Percentiles rank a stretch among this genome's conserved stretches.
These are phyloP conservation scores for Vaccinium vitisidaea DNA, from an alignment of 148 eudicot species.

Conservation along the genomic window DNA sequence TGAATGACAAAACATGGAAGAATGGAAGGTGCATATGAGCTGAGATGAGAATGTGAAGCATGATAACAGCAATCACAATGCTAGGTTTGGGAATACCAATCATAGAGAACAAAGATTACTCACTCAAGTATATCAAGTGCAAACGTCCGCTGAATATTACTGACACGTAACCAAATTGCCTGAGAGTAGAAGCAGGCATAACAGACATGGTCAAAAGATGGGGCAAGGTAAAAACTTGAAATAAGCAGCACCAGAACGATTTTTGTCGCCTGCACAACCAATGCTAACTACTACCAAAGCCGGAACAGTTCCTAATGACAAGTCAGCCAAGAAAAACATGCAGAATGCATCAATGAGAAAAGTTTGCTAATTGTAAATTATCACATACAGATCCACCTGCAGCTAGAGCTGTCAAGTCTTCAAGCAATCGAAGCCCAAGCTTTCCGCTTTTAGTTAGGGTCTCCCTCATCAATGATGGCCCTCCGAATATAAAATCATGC, in stretches of 20 bases:
- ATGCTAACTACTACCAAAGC: neutral
- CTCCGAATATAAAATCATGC: slow-evolving; percentile 50
- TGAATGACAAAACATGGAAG: neutral
- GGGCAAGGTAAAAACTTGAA: neutral
- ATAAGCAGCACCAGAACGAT: neutral
- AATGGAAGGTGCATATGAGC: slow-evolving; percentile 9
- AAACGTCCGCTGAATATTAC: slow-evolving; percentile 81
- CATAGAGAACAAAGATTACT: slow-evolving; percentile 36
- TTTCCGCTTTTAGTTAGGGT: slow-evolving; percentile 71
- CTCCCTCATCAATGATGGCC: slow-evolving; percentile 59
- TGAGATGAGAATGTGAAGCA: neutral
- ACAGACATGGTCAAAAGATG: slow-evolving; percentile 11
- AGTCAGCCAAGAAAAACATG: neutral
- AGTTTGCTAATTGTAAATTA: slow-evolving; percentile 29
- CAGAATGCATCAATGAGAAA: neutral
- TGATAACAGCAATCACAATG: slow-evolving; percentile 12
- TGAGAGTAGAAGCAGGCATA: slow-evolving; percentile 31
- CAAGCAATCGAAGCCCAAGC: slow-evolving; percentile 84
- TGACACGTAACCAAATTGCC: slow-evolving; percentile 81
- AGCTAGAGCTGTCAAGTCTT: slow-evolving; percentile 99
- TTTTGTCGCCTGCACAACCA: neutral
- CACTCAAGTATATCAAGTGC: slow-evolving; percentile 97
- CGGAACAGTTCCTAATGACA: neutral
- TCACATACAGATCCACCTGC: slow-evolving; percentile 99
- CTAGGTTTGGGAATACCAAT: slow-evolving; percentile 8